Conservation (phyloP, 2,329 filamentous ascomycete species). For the Leptographium radiaticola region DNA sequence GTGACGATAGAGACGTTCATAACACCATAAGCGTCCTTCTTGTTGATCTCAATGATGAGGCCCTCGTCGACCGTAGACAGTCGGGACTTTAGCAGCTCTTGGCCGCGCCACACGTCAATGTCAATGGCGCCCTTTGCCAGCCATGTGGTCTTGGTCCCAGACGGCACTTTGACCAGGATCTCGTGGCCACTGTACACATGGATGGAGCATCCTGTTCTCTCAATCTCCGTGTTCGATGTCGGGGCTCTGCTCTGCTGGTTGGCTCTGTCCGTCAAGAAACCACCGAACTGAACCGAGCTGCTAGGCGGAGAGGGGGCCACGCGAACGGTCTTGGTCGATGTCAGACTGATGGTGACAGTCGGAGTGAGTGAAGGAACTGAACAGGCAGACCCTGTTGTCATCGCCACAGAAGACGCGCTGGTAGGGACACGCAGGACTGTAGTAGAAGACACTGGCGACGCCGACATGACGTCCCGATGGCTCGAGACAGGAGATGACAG, state of each 20-base stretch:
- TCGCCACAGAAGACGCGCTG: not conserved
- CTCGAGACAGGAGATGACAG: not conserved
- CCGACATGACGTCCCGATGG: not conserved
- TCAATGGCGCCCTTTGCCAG: slow-evolving; percentile 42
- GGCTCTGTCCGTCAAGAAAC: slow-evolving; percentile 26
- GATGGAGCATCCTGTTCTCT: slow-evolving; percentile 29
- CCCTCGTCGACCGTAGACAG: slow-evolving; percentile 35
- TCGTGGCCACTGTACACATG: slow-evolving; percentile 32
- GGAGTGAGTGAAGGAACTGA: slow-evolving; percentile 6
- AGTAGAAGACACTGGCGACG: not conserved
- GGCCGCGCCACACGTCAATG: slow-evolving; percentile 39
- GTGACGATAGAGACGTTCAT: slow-evolving; percentile 46
- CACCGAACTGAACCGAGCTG: slow-evolving; percentile 21
- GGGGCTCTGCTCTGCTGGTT: slow-evolving; percentile 7
- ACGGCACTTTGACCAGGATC: slow-evolving; percentile 40
- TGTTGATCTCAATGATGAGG: slow-evolving; percentile 37
- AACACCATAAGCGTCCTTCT: slow-evolving; percentile 42
- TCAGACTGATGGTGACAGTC: slow-evolving; percentile 22
- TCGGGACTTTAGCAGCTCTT: slow-evolving; percentile 32
- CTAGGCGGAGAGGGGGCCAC: slow-evolving; percentile 11
- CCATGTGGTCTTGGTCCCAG: slow-evolving; percentile 38
- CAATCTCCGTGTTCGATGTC: slow-evolving; percentile 14
- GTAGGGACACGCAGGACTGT: not conserved
- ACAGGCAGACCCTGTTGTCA: slow-evolving; percentile 4
- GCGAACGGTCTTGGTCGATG: slow-evolving; percentile 23